A percentile compares a stretch with the other conserved stretches of the same genome.
phyloP scores from a whole-genome alignment of 106 monocot species.

The Apostasia shenzhenica region DNA sequence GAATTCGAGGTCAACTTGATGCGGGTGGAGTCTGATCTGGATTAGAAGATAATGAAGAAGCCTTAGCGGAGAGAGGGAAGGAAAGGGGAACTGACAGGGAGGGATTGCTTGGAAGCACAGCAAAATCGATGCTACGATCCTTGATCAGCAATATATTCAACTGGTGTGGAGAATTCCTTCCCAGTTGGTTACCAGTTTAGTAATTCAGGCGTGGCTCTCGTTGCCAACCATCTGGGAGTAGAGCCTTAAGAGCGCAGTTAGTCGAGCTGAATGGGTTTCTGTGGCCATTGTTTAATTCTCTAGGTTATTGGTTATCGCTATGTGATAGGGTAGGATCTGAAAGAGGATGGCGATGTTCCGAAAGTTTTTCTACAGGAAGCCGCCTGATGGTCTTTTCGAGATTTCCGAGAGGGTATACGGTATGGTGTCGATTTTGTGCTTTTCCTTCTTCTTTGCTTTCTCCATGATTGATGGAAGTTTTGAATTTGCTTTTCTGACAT shows the following conservation, averaged over 20 bases:
- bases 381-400: conserved; percentile 87
- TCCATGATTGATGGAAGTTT: background rate
- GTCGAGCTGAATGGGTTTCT: background rate
- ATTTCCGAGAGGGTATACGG: conserved; percentile 87
- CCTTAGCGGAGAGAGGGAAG: background rate
- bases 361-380: conserved; percentile 75
- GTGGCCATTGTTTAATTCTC: no score
- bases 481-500: background rate
- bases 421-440: conserved; percentile 10
- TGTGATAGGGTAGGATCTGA: conserved; percentile 8
- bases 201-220: background rate
- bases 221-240: background rate
- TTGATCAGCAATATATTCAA: conserved; percentile 5
- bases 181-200: conserved; percentile 5
- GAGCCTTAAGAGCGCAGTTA: background rate
- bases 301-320: conserved; percentile 1
- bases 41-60: conserved; percentile 7
- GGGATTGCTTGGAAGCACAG: conserved; percentile 19
- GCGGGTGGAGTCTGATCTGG: background rate
- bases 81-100: background rate
- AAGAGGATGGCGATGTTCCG: conserved; percentile 61
- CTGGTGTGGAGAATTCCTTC: background rate
- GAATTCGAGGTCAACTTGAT: background rate
- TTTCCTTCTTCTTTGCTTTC: background rate
- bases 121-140: conserved; percentile 27